Base-by-base conservation (phyloP, 2,329 filamentous ascomycete species). In the Albophoma yamanashiensis region DNA sequence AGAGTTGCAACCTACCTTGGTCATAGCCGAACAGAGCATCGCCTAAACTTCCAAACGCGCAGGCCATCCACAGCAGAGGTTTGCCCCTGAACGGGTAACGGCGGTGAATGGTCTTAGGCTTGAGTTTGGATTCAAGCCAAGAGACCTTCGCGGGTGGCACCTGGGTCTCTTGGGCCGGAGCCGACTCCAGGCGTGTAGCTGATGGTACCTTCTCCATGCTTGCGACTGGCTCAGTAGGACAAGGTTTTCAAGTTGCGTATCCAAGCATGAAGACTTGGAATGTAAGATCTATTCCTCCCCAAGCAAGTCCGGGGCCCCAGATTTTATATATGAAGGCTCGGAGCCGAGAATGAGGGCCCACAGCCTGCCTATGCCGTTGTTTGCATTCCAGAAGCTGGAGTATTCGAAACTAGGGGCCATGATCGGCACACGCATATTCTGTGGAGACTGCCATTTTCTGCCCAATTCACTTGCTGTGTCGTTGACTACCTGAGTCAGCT, bases 1-100 rank as follows among this genome's bases (percentile, higher is more conserved):
- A n/a, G n/a, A 45, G 1, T 22, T 6, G 43, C 7, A 22, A 31
- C 52, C 45, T 38, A 60, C 61, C 61, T 40, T 60, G 59, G 36
- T 62, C 59, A 47, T 62, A 63, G 15, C 62, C 62, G n/a, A 63
- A 63, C 34, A 63, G 38, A 25, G 62, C 62, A 53, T 63, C 62
- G 25, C 62, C 62, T 20, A 63, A 57, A 39, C 60, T 62, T 39
- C 62, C 62, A 47, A 63, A 63, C 4, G 62, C 62, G 45, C 62
- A 63, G 15, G 62, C 60, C 58, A 60, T 60, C 50, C 59, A 63
- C 11, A 63, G 60, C 1, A 63, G 59, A 45, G 62, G 43, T 38
- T 62, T 62, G 15, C 62, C 62, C n/a, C 42, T 63, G 55, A 63
- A 60, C 15, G 59, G 59, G 45, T 62, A 63, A 11, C 60, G 60